phyloP scores from a whole-genome alignment of 352 stramenopile genomes.

The Paralagenidium karlingii region DNA sequence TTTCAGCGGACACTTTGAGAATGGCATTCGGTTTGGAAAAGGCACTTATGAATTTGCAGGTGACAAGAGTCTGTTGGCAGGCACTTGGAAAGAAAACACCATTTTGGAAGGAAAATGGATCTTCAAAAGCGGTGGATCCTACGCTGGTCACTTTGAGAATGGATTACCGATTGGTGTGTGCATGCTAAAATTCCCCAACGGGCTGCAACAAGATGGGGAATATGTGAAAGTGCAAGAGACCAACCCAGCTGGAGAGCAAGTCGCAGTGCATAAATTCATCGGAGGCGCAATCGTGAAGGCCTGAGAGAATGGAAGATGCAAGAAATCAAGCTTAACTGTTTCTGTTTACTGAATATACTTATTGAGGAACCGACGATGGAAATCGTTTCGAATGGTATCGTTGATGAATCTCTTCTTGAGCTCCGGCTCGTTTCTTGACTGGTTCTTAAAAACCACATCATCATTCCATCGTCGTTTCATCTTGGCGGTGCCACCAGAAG shows the following conservation, averaged over 20 bases:
- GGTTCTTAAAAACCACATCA: conserved; percentile 99
- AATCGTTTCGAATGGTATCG: conserved; percentile 99
- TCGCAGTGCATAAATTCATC: conserved; percentile 49
- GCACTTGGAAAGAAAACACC: conserved; percentile 74
- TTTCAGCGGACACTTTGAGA: conserved; percentile 76
- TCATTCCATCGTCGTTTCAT: conserved; percentile 98
- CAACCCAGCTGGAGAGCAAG: conserved; percentile 36
- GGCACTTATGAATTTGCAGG: conserved; percentile 82
- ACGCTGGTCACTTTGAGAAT: conserved; percentile 73
- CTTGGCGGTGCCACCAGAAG: conserved; percentile 24
- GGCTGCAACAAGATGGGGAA: conserved; percentile 74
- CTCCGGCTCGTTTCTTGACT: conserved; percentile 90
- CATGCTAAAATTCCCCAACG: conserved; percentile 78
- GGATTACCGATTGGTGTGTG: conserved; percentile 81
- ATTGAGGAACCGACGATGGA: conserved; percentile 97
- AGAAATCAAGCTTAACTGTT: background rate
- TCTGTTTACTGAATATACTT: conserved; percentile 85
- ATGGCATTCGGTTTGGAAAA: conserved; percentile 71
- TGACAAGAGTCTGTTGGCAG: conserved; percentile 76
- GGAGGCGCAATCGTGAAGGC: conserved; percentile 53
- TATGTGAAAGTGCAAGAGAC: conserved; percentile 49
- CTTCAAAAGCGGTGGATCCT: conserved; percentile 80
- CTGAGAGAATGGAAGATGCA: conserved; percentile 9
- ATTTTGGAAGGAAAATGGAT: conserved; percentile 87
- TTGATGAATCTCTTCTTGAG: conserved; percentile 99